These are phyloP conservation scores for Venustampulla echinocandica DNA, from an alignment of 495 filamentous ascomycete genomes.

Conservation along the genomic window DNA sequence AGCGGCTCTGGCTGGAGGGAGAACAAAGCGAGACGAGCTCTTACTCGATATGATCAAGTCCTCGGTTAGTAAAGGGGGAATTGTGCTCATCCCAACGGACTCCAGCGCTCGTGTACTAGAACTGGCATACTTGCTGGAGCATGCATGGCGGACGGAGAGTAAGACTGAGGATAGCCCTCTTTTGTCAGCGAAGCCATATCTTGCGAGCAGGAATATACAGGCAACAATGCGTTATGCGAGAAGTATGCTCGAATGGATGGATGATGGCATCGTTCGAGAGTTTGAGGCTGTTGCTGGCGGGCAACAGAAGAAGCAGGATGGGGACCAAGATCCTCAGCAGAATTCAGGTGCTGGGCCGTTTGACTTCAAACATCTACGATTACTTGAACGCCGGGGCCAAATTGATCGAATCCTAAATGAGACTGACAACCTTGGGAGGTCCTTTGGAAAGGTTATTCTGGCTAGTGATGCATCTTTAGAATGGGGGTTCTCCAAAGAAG, in stretches of 20 bases:
- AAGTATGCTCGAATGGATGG: slow-evolving; percentile 99
- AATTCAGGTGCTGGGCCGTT: slow-evolving; percentile 62
- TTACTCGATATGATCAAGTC: slow-evolving; percentile 76
- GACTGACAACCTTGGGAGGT: slow-evolving; percentile 27
- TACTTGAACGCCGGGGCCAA: slow-evolving; percentile 68
- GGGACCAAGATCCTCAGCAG: slow-evolving; percentile 32
- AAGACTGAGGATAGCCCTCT: slow-evolving; percentile 54
- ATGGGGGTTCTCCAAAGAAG: slow-evolving; percentile 92
- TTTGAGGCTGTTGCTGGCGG: slow-evolving; percentile 61
- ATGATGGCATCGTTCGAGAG: slow-evolving; percentile 81
- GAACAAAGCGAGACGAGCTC: slow-evolving; percentile 74
- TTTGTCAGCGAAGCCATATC: slow-evolving; percentile 61
- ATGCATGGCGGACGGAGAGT: slow-evolving; percentile 67
- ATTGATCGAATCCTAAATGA: slow-evolving; percentile 53
- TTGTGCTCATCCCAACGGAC: slow-evolving; percentile 91
- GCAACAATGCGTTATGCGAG: slow-evolving; percentile 80
- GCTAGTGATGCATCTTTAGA: slow-evolving; percentile 84
- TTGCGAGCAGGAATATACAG: slow-evolving; percentile 71
- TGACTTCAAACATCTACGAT: slow-evolving; percentile 76
- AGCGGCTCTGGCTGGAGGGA: slow-evolving; percentile 56
- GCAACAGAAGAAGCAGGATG: slow-evolving; percentile 36
- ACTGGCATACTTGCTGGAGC: slow-evolving; percentile 82
- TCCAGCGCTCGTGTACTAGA: slow-evolving; percentile 93
- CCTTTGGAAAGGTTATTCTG: slow-evolving; percentile 66
- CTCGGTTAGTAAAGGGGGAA: slow-evolving; percentile 69